Conservation (phyloP, 2,329 filamentous ascomycete species). For the Zarea fungicola region DNA sequence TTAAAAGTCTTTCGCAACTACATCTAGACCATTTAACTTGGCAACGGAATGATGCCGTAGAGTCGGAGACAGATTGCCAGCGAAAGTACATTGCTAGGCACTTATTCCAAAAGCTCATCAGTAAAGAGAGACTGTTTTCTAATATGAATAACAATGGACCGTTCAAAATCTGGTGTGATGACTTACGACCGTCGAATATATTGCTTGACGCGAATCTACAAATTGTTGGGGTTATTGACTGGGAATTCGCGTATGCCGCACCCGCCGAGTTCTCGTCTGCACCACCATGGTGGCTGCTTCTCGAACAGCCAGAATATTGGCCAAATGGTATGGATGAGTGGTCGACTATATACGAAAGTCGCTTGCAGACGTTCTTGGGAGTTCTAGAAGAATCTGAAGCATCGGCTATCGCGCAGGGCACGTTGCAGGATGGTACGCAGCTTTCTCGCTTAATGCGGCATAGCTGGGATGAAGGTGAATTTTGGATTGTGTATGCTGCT, state of each 20-base stretch:
- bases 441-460: neutral
- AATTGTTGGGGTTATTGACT: neutral
- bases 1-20: neutral
- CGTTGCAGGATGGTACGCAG: neutral
- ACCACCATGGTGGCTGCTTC: neutral
- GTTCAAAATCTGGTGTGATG: neutral
- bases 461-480: neutral
- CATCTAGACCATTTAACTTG: neutral
- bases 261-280: neutral
- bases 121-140: no score
- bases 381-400: neutral
- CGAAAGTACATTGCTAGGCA: neutral
- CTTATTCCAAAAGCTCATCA: neutral
- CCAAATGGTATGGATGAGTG: neutral
- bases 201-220: neutral
- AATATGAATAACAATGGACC: no score
- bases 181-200: neutral
- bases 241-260: neutral
- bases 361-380: neutral
- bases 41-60: neutral
- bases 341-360: neutral
- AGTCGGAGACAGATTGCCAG: neutral
- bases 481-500: neutral
- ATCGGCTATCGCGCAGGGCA: neutral
- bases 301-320: slow-evolving; percentile 5